These are phyloP conservation scores for Urochloa ruziziensis DNA, from an alignment of 176 grass and related monocot species.

Conservation along the genomic window DNA sequence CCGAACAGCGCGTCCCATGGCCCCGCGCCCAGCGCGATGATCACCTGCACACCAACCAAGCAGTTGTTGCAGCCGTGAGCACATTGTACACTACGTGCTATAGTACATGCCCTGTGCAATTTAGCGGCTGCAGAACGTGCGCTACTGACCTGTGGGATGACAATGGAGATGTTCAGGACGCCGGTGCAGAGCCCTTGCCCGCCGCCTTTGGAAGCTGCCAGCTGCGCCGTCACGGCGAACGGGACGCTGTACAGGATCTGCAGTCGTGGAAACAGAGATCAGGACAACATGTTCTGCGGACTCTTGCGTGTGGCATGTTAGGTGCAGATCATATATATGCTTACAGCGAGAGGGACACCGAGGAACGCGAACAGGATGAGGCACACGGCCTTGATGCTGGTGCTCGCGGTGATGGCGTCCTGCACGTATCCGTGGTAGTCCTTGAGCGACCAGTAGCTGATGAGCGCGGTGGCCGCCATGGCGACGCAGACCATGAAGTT, in stretches of 20 bases:
- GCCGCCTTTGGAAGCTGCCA: constrained; percentile 52
- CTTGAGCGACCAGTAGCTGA: constrained; percentile 76
- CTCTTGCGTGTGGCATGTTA: neutral
- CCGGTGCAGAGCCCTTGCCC: constrained; percentile 92
- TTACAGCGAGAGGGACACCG: constrained; percentile 78
- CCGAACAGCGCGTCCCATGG: constrained; percentile 83
- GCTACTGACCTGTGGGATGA: constrained; percentile 73
- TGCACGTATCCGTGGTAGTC: constrained; percentile 53
- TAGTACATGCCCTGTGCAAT: neutral
- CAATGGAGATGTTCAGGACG: constrained; percentile 90
- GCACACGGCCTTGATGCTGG: constrained; percentile 45
- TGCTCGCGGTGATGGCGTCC: constrained; percentile 47
- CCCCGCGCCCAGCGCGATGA: constrained; percentile 67
- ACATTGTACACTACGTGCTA: no score
- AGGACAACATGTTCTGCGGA: no score
- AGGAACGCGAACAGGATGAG: constrained; percentile 70
- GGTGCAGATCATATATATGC: neutral
- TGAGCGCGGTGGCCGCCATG: constrained; percentile 65
- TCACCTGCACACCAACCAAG: constrained; percentile 40
- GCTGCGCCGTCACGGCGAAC: constrained; percentile 74
- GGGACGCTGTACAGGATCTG: constrained; percentile 86
- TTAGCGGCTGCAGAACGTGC: neutral
- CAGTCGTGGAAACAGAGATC: neutral
- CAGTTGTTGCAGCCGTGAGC: neutral
- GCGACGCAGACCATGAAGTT: constrained; percentile 54